Base-by-base conservation (phyloP, 768 basidiomycete species). In the Mycena polygramma region DNA sequence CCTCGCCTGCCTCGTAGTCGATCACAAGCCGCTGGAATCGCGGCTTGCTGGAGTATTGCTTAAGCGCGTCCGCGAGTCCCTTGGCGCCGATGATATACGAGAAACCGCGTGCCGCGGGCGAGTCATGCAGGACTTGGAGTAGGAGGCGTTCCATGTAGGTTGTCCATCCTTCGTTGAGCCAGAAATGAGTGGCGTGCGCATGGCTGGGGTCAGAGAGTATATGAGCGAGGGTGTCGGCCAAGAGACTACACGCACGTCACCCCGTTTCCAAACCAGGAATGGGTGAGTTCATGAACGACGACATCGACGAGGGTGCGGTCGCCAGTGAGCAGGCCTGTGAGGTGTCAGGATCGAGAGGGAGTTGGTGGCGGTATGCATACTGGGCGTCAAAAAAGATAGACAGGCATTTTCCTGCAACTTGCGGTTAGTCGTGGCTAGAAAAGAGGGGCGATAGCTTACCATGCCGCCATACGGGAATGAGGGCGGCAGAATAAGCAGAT, bases 251-350 rank as follows among this genome's bases (percentile, higher is more conserved):
- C 81, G 48, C 68, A 83, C 92, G 93, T 94, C 65, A 95, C 89
- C 26, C 94, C 93, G 77, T 97, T 96, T n/a, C 95, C 95, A 69
- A 95, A 97, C 91, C 92, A 98, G 3, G 93, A 94, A 77, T 98
- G 94, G 0, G 91, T 90, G 36, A 92, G 81, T 77, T 96, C 95
- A 81, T 97, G 94, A 0, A 95, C 93, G 15, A 96, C 91, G 15
- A 97, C 94, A 77, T 97, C 94, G 10, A 95, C 95, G 13, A 96
- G 84, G 7, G 90, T 88, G 45, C 94, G 89, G 78, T 99, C 97
- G 0, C 95, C 95, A 7, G 96, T 90, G 52, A 99, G 84, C 7
- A 98, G 85, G 4, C 95, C 94, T 90, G 55, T 26, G 9, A 57
- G 19, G 11, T 5, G 19, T 22, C 37, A 20, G 30, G 26, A 22